Evolutionary conservation across 371 early-diverging fungal genomes (phyloP).

Genomic region (Rhizoclosmatium hyalinum): DNA sequence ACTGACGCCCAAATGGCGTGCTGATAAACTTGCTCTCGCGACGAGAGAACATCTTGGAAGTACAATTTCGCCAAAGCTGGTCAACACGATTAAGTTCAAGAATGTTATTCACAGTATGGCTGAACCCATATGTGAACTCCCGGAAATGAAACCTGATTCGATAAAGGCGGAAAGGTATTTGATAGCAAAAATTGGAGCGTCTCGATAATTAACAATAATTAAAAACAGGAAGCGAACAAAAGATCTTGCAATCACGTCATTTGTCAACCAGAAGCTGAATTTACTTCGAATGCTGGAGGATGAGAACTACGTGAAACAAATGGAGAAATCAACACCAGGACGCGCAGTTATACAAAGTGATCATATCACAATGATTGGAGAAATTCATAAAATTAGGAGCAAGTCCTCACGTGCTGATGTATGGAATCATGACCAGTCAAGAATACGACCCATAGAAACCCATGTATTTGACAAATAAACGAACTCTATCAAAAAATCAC

Average conservation of each 20-base stretch:
- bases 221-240: background rate
- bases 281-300: constrained; percentile 1
- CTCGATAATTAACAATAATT: background rate
- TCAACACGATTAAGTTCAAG: background rate
- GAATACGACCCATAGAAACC: no score
- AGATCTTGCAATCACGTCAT: background rate
- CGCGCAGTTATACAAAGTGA: constrained; percentile 1
- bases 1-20: no score
- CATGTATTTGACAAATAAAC: no score
- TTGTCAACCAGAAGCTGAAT: constrained; percentile 1
- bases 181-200: background rate
- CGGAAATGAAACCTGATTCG: background rate
- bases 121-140: background rate
- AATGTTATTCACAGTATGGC: background rate
- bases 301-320: background rate
- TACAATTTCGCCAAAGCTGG: background rate
- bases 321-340: background rate
- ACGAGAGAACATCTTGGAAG: background rate
- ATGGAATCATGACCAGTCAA: no score
- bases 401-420: no score
- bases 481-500: no score
- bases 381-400: background rate
- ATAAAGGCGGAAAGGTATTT: background rate
- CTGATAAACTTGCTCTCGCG: no score
- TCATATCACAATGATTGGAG: background rate